These are phyloP conservation scores for Cucumis hystrix DNA, from an alignment of 306 rosid species.

Conservation along the genomic window DNA sequence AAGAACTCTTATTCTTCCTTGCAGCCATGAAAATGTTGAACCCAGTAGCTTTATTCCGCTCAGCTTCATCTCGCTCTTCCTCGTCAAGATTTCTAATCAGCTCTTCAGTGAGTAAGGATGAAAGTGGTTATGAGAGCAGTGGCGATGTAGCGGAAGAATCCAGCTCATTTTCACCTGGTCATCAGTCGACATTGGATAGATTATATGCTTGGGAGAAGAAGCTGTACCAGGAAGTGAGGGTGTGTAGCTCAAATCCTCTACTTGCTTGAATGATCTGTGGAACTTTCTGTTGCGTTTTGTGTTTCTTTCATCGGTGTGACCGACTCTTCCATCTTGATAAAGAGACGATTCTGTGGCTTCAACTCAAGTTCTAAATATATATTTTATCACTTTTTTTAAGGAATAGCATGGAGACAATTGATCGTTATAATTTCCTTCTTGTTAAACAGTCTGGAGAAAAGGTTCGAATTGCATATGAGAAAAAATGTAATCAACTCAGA, in stretches of 20 bases:
- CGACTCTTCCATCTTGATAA: background rate
- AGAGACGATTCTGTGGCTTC: background rate
- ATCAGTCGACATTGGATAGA: slow-evolving; percentile 75
- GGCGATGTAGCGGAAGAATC: slow-evolving; percentile 44
- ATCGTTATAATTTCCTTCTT: slow-evolving; percentile 13
- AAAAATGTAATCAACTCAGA: slow-evolving; percentile 53
- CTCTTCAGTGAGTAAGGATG: slow-evolving; percentile 37
- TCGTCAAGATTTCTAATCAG: slow-evolving; percentile 43
- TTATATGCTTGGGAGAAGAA: slow-evolving; percentile 94
- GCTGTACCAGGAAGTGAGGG: slow-evolving; percentile 83
- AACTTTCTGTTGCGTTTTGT: background rate
- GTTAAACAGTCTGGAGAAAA: slow-evolving; percentile 67
- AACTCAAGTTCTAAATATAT: background rate
- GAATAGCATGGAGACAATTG: background rate
- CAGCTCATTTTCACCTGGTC: slow-evolving; percentile 44
- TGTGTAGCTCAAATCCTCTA: slow-evolving; percentile 9
- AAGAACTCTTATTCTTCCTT: slow-evolving; percentile 11
- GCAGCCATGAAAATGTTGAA: slow-evolving; percentile 79
- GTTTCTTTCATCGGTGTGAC: background rate
- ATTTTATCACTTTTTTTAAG: background rate
- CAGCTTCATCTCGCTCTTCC: slow-evolving; percentile 64
- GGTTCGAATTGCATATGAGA: slow-evolving; percentile 70
- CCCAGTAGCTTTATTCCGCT: slow-evolving; percentile 78
- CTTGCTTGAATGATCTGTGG: background rate
- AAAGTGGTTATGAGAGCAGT: slow-evolving; percentile 22